These are phyloP conservation scores for Fusarium falciforme DNA, from an alignment of 2,329 filamentous ascomycete species.

Conservation along the genomic window DNA sequence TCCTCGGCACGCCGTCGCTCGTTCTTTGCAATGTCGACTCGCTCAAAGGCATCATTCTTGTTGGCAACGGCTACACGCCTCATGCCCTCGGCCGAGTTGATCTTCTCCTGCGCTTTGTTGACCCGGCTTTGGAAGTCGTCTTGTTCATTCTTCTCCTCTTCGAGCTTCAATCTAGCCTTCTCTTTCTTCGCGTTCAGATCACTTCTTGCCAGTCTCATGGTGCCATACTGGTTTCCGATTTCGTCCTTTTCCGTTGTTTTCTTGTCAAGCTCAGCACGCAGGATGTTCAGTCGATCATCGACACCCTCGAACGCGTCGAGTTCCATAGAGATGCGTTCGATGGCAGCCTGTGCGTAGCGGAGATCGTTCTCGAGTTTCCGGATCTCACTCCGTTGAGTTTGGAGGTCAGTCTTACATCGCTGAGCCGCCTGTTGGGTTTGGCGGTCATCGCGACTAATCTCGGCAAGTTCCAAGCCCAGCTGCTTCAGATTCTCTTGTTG, in stretches of 20 bases:
- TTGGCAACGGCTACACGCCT: conserved; percentile 66
- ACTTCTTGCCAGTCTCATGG: conserved; percentile 60
- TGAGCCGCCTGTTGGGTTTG: conserved; percentile 61
- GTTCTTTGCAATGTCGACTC: conserved; percentile 60
- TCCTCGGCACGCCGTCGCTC: conserved; percentile 58
- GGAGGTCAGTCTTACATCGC: conserved; percentile 58
- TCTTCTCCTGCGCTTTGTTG: conserved; percentile 67
- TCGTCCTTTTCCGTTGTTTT: conserved; percentile 61
- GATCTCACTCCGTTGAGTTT: conserved; percentile 55
- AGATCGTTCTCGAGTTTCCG: conserved; percentile 61
- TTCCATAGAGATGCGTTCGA: conserved; percentile 63
- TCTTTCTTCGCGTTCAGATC: conserved; percentile 59
- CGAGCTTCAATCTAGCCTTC: conserved; percentile 51
- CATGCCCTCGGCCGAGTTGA: conserved; percentile 59
- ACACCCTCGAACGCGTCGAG: conserved; percentile 76
- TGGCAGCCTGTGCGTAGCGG: conserved; percentile 70
- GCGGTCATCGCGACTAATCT: conserved; percentile 61
- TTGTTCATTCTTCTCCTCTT: conserved; percentile 50
- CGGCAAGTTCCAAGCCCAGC: conserved; percentile 65
- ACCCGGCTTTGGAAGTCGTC: conserved; percentile 58
- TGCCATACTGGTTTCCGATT: conserved; percentile 67
- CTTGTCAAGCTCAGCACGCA: conserved; percentile 68
- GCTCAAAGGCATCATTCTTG: conserved; percentile 71
- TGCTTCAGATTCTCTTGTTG: conserved; percentile 63
- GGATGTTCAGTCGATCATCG: conserved; percentile 71